These are phyloP conservation scores for Metschnikowia colocasiae DNA, from an alignment of 805 yeast species.

Conservation along the genomic window DNA sequence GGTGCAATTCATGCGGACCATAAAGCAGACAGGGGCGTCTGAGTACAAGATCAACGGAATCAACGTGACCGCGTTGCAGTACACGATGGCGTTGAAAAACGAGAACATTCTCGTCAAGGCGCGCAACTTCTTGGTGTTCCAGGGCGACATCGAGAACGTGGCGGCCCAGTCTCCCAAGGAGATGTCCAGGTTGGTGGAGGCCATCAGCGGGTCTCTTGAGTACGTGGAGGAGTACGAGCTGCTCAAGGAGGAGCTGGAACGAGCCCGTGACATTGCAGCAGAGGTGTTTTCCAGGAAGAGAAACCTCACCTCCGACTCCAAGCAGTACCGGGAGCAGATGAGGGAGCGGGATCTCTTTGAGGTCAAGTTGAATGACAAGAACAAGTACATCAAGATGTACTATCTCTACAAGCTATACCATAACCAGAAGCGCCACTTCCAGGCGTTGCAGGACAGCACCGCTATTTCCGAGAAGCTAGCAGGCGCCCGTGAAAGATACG, in stretches of 20 bases:
- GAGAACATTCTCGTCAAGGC: slow-evolving; percentile 88
- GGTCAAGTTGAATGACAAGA: slow-evolving; percentile 47
- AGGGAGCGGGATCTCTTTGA: slow-evolving; percentile 68
- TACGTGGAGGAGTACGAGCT: slow-evolving; percentile 61
- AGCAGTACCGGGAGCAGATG: slow-evolving; percentile 73
- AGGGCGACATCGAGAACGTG: slow-evolving; percentile 93
- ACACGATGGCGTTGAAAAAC: slow-evolving; percentile 58
- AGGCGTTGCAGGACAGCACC: slow-evolving; percentile 31
- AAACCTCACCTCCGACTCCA: slow-evolving; percentile 66
- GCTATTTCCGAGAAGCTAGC: slow-evolving; percentile 10
- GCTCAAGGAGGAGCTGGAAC: slow-evolving; percentile 60
- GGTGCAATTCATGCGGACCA: slow-evolving; percentile 59
- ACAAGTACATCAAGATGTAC: slow-evolving; percentile 43
- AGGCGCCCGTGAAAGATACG: slow-evolving; percentile 22
- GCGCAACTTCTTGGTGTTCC: slow-evolving; percentile 87
- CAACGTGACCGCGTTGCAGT: slow-evolving; percentile 59
- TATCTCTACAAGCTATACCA: slow-evolving; percentile 66
- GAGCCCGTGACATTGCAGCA: slow-evolving; percentile 60
- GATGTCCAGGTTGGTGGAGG: slow-evolving; percentile 70
- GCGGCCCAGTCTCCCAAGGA: slow-evolving; percentile 84
- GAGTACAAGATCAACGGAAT: slow-evolving; percentile 64
- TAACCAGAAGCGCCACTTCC: slow-evolving; percentile 42
- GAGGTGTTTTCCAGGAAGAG: slow-evolving; percentile 66
- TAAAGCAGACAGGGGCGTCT: slow-evolving; percentile 56
- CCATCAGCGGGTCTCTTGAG: slow-evolving; percentile 77